Conservation (phyloP, 2,329 filamentous ascomycete species). For the Colletotrichum paranaense region DNA sequence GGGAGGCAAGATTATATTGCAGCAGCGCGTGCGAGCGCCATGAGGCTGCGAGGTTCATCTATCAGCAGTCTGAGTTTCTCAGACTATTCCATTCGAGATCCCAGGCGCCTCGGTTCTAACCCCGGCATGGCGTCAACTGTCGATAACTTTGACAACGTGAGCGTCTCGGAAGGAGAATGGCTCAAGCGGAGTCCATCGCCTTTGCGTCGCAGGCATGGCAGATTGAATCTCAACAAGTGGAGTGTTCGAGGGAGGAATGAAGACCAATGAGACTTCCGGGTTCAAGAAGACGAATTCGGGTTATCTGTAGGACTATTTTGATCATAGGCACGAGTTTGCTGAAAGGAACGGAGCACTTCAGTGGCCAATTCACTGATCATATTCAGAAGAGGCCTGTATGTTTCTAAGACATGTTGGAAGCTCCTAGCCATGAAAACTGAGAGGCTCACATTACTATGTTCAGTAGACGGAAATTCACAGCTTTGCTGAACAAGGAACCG, state of each 20-base stretch:
- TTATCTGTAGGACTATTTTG: neutral
- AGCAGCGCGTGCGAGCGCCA: neutral
- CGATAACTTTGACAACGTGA: conserved; percentile 7
- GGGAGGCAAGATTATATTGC: neutral
- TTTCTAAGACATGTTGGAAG: neutral
- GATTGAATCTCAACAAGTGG: neutral
- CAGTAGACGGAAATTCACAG: neutral
- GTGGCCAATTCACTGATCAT: neutral
- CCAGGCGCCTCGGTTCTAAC: neutral
- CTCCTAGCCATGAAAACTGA: neutral
- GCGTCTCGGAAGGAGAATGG: conserved; percentile 36
- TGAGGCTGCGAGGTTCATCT: neutral
- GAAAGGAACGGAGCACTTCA: neutral
- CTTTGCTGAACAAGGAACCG: neutral
- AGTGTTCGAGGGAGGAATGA: neutral
- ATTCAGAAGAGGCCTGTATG: neutral
- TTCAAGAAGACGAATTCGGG: no score
- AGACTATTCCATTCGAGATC: neutral
- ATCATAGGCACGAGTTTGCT: neutral
- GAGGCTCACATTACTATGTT: neutral
- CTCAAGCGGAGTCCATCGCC: conserved; percentile 38
- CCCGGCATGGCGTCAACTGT: neutral
- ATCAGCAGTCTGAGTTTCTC: neutral
- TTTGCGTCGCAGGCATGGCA: conserved; percentile 14
- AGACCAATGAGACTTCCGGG: neutral